These are phyloP conservation scores for Xylaria sp. DNA, from an alignment of 2,329 filamentous ascomycete species.

Conservation along the genomic window DNA sequence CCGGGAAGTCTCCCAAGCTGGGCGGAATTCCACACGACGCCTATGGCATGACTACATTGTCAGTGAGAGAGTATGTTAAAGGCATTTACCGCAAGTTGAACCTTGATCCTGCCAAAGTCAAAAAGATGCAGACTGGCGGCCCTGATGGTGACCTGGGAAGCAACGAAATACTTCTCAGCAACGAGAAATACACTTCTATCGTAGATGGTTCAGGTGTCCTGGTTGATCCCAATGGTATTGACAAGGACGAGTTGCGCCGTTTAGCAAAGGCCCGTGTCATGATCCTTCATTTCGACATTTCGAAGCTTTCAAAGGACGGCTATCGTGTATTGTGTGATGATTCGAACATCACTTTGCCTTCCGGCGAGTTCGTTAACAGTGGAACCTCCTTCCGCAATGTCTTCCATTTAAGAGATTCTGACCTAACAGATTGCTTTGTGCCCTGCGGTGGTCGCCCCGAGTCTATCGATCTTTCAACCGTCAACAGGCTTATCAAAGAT, in stretches of 20 bases:
- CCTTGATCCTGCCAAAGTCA: constrained; percentile 84
- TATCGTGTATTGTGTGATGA: constrained; percentile 95
- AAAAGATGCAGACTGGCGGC: constrained; percentile 97
- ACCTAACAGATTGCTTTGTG: constrained; percentile 88
- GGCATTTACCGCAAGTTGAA: constrained; percentile 97
- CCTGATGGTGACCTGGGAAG: constrained; percentile 96
- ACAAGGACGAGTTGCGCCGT: constrained; percentile 83
- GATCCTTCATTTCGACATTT: constrained; percentile 86
- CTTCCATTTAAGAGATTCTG: constrained; percentile 85
- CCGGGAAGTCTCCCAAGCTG: constrained; percentile 94
- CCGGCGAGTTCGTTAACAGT: constrained; percentile 86
- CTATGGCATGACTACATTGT: constrained; percentile 98
- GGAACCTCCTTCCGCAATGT: constrained; percentile 97
- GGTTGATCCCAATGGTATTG: constrained; percentile 88
- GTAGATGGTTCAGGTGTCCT: constrained; percentile 97
- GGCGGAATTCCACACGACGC: constrained; percentile 96
- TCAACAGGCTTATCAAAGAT: constrained; percentile 87
- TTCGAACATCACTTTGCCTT: constrained; percentile 86
- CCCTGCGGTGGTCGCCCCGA: constrained; percentile 96
- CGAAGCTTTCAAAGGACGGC: constrained; percentile 86
- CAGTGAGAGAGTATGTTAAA: constrained; percentile 93
- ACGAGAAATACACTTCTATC: constrained; percentile 94
- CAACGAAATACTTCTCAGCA: constrained; percentile 95
- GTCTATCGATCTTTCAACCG: constrained; percentile 89
- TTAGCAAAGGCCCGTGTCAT: constrained; percentile 88